phyloP scores from a whole-genome alignment of 148 eudicot species.

The Fagopyrum homotropicum region DNA sequence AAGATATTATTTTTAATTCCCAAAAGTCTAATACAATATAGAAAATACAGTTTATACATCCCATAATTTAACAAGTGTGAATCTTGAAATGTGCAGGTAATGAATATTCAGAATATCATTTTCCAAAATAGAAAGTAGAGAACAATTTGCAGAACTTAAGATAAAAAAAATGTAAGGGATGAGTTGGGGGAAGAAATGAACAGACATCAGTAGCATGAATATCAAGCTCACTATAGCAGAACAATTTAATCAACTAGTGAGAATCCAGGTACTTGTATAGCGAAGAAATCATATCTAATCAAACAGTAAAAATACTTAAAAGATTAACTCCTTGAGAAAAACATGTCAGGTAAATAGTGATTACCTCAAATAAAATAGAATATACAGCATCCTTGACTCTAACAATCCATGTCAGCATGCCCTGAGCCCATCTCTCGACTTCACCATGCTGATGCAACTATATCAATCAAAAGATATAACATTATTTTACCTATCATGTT shows the following conservation, averaged over 20 bases:
- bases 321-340: background rate
- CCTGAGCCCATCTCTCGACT: slow-evolving; percentile 84
- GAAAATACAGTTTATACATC: no score
- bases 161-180: background rate
- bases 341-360: background rate
- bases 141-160: background rate
- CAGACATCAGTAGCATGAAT: background rate
- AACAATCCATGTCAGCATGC: slow-evolving; percentile 69
- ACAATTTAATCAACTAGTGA: background rate
- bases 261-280: background rate
- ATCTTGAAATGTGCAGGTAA: background rate
- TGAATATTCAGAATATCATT: background rate
- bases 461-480: slow-evolving; percentile 22
- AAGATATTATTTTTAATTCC: no score
- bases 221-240: background rate
- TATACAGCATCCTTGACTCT: slow-evolving; percentile 65
- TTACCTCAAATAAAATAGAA: slow-evolving; percentile 67
- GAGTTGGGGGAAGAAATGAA: background rate
- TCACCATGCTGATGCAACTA: slow-evolving; percentile 71
- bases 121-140: no score
- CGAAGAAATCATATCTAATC: background rate
- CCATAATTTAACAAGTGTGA: background rate
- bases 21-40: no score
- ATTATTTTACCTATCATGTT: background rate
- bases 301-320: background rate